Percentiles rank a stretch among this genome's conserved stretches.
phyloP scores from a whole-genome alignment of 345 rosid genomes.

The Conringia planisiliqua region DNA sequence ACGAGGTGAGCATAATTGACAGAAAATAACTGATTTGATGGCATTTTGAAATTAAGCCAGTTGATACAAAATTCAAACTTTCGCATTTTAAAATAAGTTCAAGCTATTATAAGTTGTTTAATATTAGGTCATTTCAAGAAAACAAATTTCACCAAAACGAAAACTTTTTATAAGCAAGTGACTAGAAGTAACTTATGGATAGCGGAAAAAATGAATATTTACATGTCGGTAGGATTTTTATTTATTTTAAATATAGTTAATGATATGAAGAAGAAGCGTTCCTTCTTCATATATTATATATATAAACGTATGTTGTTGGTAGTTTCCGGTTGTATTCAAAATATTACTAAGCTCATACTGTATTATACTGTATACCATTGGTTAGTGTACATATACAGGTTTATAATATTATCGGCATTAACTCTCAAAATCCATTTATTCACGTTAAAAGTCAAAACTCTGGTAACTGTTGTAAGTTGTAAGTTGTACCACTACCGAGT shows the following conservation, averaged over 20 bases:
- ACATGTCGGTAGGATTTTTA: background rate
- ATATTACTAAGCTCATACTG: no score
- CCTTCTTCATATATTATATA: no score
- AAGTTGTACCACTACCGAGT: background rate
- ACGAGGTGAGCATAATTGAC: background rate
- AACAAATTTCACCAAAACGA: background rate
- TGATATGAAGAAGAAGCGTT: no score
- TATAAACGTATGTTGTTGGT: background rate
- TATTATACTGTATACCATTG: no score
- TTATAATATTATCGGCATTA: background rate
- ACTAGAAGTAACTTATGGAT: background rate
- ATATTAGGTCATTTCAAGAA: background rate
- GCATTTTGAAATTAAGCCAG: background rate
- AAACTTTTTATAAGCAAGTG: background rate
- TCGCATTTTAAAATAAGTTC: background rate
- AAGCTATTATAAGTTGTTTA: background rate
- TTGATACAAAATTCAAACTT: background rate
- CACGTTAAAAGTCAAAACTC: background rate
- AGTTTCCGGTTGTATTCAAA: slow-evolving; percentile 11
- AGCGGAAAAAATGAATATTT: background rate
- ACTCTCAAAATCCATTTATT: background rate
- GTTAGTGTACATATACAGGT: background rate
- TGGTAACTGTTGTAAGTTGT: background rate
- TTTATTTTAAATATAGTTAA: background rate
- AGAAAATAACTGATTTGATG: background rate